Base-by-base conservation (phyloP, 495 filamentous ascomycete species). In the Cercophora samala region DNA sequence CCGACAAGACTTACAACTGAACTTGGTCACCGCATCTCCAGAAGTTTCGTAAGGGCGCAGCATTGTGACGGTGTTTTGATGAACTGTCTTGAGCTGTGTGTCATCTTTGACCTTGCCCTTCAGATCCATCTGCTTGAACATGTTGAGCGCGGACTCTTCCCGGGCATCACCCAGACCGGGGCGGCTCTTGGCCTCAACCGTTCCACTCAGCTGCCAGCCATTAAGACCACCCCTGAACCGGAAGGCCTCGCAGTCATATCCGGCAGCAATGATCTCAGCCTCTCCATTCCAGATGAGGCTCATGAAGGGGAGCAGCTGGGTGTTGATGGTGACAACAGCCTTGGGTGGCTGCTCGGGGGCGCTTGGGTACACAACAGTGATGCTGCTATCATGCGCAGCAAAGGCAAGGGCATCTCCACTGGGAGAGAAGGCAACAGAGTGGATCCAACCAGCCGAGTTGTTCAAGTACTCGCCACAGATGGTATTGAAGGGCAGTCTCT, bases 61-160 rank as follows among this genome's bases (percentile, higher is more conserved):
- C 5, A 88, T 96, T 71, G 86, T 89, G 73, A 99, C 94, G 32
- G 93, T 97, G 78, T 99, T 99, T 77, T 99, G 95, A 80, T 99
- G 95, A 55, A 94, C 88, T 6, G 95, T 97, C 80, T 95, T 96
- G 66, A 98, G 82, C 79, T 95, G 91, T 8, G 93, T 97, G 74
- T 97, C 93, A 69, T 92, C 92, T 70, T 88, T 89, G 23, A 83
- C 78, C 79, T 97, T 96, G 51, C 95, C 95, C 82, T 93, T 97
- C 67, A 98, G 82, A 76, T 99, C 95, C 96, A 99, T 97, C 80
- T 97, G 93, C 75, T 87, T 87, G 84, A 99, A 99, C 96, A 97
- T 97, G 76, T 98, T 97, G 74, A 97, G 82, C n/a, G 95, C 95
- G 70, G 89, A 92, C 66, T 88, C 84, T 73, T 86, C 84, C 56